Conservation (phyloP, 257 asterid species). For the Nicotiana sylvestris region DNA sequence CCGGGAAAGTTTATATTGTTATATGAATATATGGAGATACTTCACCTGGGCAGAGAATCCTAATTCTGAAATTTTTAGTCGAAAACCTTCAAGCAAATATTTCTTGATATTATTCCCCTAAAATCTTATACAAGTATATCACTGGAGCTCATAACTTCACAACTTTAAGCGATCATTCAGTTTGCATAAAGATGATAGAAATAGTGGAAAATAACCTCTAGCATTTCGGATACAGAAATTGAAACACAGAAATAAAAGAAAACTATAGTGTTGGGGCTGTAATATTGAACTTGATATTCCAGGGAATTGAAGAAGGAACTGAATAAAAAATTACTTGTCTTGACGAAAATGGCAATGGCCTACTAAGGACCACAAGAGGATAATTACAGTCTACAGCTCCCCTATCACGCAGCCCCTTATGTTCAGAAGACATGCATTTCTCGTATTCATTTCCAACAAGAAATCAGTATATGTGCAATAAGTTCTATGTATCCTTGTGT, state of each 20-base stretch:
- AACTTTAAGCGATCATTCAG: not conserved
- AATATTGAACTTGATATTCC: not conserved
- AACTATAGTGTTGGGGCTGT: not conserved
- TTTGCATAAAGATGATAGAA: not conserved
- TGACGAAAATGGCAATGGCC: not conserved
- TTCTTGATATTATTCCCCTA: not conserved
- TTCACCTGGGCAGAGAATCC: not conserved
- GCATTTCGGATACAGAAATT: not conserved
- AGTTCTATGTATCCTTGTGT: not conserved
- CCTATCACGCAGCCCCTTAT: not conserved
- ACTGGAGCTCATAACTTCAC: not conserved
- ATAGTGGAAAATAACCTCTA: not conserved
- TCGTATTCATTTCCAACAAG: not conserved
- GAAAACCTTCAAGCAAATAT: not conserved
- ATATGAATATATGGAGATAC: not conserved
- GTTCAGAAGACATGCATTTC: not conserved
- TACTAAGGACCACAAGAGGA: not conserved
- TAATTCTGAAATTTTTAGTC: not conserved
- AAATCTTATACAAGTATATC: not conserved
- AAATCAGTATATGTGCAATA: not conserved
- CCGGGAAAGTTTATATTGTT: not conserved
- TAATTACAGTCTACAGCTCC: not conserved
- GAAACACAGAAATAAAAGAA: not conserved
- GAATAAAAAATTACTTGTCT: not conserved
- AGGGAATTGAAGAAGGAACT: not conserved